These are phyloP conservation scores for Camelina hispida DNA, from an alignment of 345 rosid genomes.

Conservation along the genomic window DNA sequence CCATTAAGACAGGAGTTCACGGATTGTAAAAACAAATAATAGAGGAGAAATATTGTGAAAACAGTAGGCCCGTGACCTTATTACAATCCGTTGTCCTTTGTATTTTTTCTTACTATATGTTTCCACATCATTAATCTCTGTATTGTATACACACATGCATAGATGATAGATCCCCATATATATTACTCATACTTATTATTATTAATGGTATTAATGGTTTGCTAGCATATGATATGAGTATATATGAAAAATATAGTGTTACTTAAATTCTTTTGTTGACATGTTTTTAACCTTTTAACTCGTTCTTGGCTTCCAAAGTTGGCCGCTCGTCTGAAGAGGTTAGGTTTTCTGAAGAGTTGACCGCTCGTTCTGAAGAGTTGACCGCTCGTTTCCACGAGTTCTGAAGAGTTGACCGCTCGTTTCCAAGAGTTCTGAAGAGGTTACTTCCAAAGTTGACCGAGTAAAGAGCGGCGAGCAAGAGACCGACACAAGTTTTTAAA, in stretches of 20 bases:
- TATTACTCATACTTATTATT: constrained; percentile 1
- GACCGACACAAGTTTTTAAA: not conserved
- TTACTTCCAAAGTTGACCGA: too few species aligned
- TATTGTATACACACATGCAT: constrained; percentile 21
- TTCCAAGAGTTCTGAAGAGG: too few species aligned
- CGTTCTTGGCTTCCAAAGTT: constrained; percentile 33
- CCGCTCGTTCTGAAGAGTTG: too few species aligned
- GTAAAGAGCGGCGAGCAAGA: too few species aligned
- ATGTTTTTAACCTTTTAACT: constrained; percentile 22
- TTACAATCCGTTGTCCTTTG: constrained; percentile 32
- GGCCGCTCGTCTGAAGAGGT: too few species aligned
- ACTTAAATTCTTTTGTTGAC: constrained; percentile 22
- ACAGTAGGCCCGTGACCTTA: constrained; percentile 45
- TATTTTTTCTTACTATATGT: constrained; percentile 22
- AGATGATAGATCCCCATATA: not conserved
- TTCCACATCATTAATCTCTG: constrained; percentile 12
- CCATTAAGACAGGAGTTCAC: constrained; percentile 26
- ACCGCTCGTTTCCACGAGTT: too few species aligned
- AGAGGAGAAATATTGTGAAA: constrained; percentile 30
- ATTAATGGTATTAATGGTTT: not conserved
- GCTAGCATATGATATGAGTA: constrained; percentile 9
- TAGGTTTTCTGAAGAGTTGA: too few species aligned
- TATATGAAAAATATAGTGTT: not conserved
- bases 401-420: too few species aligned
- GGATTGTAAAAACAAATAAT: constrained; percentile 27